phyloP scores from a whole-genome alignment of 768 basidiomycete species.

The Auricularia sp. region DNA sequence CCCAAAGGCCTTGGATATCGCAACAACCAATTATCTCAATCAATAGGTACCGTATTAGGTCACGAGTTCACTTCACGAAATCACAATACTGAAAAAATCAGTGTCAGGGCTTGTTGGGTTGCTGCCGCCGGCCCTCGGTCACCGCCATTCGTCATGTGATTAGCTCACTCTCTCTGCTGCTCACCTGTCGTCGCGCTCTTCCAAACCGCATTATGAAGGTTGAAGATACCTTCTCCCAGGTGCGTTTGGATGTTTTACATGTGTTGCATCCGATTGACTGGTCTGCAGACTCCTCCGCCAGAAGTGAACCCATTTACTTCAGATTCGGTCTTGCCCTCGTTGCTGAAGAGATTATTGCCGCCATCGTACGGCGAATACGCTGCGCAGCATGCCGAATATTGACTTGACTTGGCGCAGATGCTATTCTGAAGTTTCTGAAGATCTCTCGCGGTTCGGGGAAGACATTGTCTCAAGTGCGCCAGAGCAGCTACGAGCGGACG shows the following conservation, averaged over 20 bases:
- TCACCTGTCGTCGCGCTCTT: too few relatives aligned
- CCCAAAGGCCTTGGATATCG: too few relatives aligned
- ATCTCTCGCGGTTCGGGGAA: constrained; percentile 48
- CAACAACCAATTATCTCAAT: too few relatives aligned
- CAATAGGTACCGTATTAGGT: too few relatives aligned
- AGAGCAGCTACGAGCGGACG: constrained; percentile 15
- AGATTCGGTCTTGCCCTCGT: constrained; percentile 51
- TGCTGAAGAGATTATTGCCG: constrained; percentile 52
- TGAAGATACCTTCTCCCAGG: not conserved
- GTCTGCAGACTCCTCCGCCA: constrained; percentile 36
- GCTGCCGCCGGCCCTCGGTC: too few relatives aligned
- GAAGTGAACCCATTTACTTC: constrained; percentile 52
- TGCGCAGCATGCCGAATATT: not conserved
- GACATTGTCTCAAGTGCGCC: constrained; percentile 23
- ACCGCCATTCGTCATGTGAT: too few relatives aligned
- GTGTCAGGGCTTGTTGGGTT: too few relatives aligned
- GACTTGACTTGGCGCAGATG: constrained; percentile 23
- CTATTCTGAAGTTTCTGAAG: constrained; percentile 42
- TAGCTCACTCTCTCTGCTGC: too few relatives aligned
- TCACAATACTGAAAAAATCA: too few relatives aligned
- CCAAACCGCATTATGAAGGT: not conserved
- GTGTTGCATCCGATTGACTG: too few relatives aligned
- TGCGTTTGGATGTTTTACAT: not conserved
- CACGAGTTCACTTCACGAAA: too few relatives aligned
- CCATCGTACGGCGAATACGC: constrained; percentile 22